Evolutionary conservation across 164 flowering plant genomes (phyloP).

Genomic region (Tetrastigma voinierianum): DNA sequence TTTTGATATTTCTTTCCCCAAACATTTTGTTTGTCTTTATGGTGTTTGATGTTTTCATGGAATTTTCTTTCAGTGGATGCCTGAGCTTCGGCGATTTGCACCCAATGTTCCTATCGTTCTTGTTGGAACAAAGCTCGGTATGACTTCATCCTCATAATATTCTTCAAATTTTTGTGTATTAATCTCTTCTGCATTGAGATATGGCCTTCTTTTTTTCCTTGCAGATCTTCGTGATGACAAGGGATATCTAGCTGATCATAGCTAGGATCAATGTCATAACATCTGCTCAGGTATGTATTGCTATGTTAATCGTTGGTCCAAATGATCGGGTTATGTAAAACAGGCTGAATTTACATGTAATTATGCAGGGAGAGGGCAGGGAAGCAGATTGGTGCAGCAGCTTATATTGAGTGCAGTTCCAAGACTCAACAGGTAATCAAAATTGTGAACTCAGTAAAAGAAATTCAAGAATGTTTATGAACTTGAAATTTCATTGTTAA

Average conservation of each 20-base stretch:
- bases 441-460: background rate
- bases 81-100: conserved; percentile 94
- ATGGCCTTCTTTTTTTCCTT: background rate
- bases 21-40: too few species aligned
- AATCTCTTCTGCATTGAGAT: background rate
- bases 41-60: background rate
- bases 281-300: conserved; percentile 62
- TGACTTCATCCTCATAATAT: background rate
- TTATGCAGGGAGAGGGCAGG: conserved; percentile 88
- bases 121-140: conserved; percentile 96
- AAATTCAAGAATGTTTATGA: background rate
- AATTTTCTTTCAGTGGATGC: conserved; percentile 82
- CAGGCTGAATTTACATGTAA: conserved; percentile 5
- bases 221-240: conserved; percentile 89
- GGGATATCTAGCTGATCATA: conserved; percentile 72
- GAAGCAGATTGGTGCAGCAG: conserved; percentile 97
- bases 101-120: conserved; percentile 96
- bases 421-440: conserved; percentile 93
- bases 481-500: background rate
- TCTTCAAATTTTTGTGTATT: background rate
- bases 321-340: background rate
- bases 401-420: conserved; percentile 96
- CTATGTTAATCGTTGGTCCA: too few species aligned
- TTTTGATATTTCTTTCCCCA: too few species aligned
- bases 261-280: conserved; percentile 64